Conservation (phyloP, 805 yeast genomes). For the Wickerhamomyces chaumierensis region DNA sequence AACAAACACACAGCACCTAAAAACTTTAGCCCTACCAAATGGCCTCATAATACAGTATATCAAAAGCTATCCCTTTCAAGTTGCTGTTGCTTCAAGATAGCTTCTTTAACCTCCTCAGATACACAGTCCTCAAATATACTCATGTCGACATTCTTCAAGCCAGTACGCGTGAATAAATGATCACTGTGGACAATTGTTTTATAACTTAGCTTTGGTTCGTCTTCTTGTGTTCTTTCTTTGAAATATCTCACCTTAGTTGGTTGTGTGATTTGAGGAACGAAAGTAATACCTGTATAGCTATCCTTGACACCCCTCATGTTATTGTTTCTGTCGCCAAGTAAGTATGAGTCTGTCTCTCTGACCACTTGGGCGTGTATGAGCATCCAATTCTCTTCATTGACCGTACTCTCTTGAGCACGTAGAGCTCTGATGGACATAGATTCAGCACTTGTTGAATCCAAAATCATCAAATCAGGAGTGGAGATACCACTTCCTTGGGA, state of each 20-base stretch:
- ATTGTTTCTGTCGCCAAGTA: conserved; percentile 46
- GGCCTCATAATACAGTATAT: no score
- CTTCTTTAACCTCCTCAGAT: conserved; percentile 44
- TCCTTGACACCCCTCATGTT: conserved; percentile 58
- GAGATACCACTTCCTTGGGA: conserved; percentile 7
- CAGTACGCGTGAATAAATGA: conserved; percentile 46
- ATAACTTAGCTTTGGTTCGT: conserved; percentile 25
- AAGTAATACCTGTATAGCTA: conserved; percentile 72
- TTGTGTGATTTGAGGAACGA: conserved; percentile 68
- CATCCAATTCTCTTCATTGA: conserved; percentile 72
- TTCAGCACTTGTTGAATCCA: conserved; percentile 7
- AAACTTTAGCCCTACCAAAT: no score
- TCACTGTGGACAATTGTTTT: conserved; percentile 37
- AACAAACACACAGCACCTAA: no score
- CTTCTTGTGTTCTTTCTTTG: conserved; percentile 19
- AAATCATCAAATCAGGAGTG: conserved; percentile 1
- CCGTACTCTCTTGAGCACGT: conserved; percentile 6
- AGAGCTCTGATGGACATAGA: conserved; percentile 14
- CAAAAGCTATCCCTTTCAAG: conserved; percentile 4
- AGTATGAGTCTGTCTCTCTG: conserved; percentile 53
- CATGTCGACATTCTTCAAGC: conserved; percentile 46
- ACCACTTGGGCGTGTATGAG: conserved; percentile 75
- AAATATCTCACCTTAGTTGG: conserved; percentile 30
- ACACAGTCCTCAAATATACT: conserved; percentile 48
- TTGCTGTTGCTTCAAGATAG: conserved; percentile 50